Percentiles rank a stretch among this genome's conserved stretches.
These are phyloP conservation scores for Starmerella bombi DNA, from an alignment of 805 yeast genomes.

Conservation along the genomic window DNA sequence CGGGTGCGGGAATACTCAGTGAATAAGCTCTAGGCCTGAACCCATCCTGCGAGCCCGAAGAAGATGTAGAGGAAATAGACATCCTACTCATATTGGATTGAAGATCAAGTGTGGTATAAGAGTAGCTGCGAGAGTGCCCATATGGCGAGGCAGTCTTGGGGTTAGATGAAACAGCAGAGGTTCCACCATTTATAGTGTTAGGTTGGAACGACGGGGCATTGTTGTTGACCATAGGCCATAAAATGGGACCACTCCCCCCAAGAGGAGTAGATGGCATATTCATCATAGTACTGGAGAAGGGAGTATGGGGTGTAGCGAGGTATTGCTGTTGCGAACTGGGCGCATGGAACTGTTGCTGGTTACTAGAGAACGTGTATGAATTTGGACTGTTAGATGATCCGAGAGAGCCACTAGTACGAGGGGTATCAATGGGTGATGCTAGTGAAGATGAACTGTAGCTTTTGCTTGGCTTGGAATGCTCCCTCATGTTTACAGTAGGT, in stretches of 20 bases:
- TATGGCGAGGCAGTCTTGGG: neutral
- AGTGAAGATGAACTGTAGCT: neutral
- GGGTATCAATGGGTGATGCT: conserved; percentile 7
- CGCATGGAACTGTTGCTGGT: neutral
- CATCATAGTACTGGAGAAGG: neutral
- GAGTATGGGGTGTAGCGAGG: conserved; percentile 4
- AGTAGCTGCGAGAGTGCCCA: conserved; percentile 14
- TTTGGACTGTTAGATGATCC: neutral
- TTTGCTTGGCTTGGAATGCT: neutral
- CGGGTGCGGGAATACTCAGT: conserved; percentile 3
- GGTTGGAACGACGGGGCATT: too few relatives aligned
- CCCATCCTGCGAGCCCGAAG: neutral
- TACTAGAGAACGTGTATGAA: neutral
- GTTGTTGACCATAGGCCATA: neutral
- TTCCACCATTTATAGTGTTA: too few relatives aligned
- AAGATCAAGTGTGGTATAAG: conserved; percentile 9
- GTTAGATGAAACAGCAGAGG: too few relatives aligned
- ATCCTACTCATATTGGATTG: conserved; percentile 6
- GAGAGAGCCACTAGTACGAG: neutral
- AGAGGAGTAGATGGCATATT: conserved; percentile 3
- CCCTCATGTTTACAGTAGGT: conserved; percentile 3
- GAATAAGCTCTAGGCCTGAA: conserved; percentile 15
- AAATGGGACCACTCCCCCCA: neutral
- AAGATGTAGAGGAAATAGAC: conserved; percentile 5
- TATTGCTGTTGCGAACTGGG: neutral